phyloP scores from a whole-genome alignment of 345 rosid species.

The Populus euphratica region DNA sequence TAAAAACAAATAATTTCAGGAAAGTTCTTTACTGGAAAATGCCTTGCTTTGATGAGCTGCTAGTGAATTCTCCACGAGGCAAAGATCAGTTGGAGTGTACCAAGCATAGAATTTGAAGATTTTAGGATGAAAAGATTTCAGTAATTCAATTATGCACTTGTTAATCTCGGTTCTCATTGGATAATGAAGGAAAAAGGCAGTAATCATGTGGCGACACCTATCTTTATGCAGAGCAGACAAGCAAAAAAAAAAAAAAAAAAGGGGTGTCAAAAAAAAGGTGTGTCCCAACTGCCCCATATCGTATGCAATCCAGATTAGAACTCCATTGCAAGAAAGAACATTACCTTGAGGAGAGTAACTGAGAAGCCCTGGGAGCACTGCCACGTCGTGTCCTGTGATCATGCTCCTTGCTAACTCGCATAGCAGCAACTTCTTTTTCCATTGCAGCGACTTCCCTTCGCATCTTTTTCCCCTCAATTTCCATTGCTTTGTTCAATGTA shows the following conservation, averaged over 20 bases:
- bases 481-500: constrained; percentile 96
- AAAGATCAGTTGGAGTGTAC: too few relatives aligned
- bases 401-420: constrained; percentile 87
- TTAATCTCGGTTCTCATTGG: background rate
- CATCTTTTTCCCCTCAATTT: constrained; percentile 97
- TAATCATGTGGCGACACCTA: background rate
- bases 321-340: background rate
- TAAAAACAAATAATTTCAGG: background rate
- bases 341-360: constrained; percentile 34
- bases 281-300: too few relatives aligned
- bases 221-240: background rate
- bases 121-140: background rate
- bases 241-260: background rate
- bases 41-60: background rate
- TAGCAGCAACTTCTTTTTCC: constrained; percentile 97
- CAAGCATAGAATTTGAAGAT: background rate
- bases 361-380: constrained; percentile 37
- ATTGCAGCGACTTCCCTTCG: constrained; percentile 94
- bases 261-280: too few relatives aligned
- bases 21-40: background rate
- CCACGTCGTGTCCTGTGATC: constrained; percentile 53
- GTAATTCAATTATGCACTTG: background rate
- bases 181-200: background rate
- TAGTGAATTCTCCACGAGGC: background rate
- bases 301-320: background rate